Conservation (phyloP, 2,329 filamentous ascomycete species). For the Xylaria sp. region DNA sequence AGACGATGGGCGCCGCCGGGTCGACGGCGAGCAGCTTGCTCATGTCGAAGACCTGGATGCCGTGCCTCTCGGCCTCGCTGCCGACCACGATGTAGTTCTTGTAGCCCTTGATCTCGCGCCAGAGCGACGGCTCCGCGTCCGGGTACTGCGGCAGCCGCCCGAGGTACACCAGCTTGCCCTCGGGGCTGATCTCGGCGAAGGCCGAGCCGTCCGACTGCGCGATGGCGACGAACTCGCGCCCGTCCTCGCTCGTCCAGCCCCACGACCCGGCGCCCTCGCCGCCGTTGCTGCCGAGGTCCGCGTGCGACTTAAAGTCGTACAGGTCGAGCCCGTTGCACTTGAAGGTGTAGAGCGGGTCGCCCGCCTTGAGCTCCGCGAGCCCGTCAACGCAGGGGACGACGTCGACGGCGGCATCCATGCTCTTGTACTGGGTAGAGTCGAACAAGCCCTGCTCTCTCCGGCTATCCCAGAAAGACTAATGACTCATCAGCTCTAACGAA, state of each 20-base stretch:
- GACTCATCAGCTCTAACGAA: constrained; percentile 1
- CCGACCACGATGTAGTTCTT: constrained; percentile 44
- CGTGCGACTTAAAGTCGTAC: constrained; percentile 43
- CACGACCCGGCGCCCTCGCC: constrained; percentile 47
- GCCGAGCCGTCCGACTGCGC: constrained; percentile 58
- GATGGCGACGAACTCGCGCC: constrained; percentile 58
- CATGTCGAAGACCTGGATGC: constrained; percentile 67
- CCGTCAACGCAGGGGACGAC: constrained; percentile 32
- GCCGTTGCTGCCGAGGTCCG: constrained; percentile 38
- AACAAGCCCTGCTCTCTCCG: constrained; percentile 34
- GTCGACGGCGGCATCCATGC: constrained; percentile 30
- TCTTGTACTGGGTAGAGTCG: constrained; percentile 34
- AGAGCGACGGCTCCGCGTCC: constrained; percentile 47
- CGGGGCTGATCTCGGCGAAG: constrained; percentile 54
- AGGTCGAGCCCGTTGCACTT: constrained; percentile 39
- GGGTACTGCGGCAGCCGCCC: constrained; percentile 54
- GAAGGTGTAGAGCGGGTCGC: constrained; percentile 35
- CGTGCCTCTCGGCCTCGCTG: constrained; percentile 51
- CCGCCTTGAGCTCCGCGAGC: constrained; percentile 30
- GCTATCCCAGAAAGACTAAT: constrained; percentile 36
- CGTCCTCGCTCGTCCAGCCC: constrained; percentile 56
- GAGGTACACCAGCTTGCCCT: constrained; percentile 55
- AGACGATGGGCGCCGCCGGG: constrained; percentile 45
- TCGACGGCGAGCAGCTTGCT: constrained; percentile 55
- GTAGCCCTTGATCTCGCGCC: constrained; percentile 55